These are phyloP conservation scores for Cucurbita pepo DNA, from an alignment of 306 rosid genomes.

Conservation along the genomic window DNA sequence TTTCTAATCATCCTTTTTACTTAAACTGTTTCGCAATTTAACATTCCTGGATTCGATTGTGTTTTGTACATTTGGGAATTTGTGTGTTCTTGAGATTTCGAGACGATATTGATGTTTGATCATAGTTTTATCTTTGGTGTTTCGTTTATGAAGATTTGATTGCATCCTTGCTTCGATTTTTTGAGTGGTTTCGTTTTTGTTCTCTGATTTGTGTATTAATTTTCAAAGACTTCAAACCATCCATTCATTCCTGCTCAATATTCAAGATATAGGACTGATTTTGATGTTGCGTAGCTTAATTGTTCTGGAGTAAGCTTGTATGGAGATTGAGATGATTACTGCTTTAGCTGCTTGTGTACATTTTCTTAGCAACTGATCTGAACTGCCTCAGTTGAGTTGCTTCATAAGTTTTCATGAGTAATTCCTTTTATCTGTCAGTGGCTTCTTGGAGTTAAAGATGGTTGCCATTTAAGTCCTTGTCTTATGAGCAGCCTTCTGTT, in stretches of 20 bases:
- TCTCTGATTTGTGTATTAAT: not conserved
- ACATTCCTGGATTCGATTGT: not conserved
- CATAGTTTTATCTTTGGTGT: not conserved
- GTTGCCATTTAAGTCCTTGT: not conserved
- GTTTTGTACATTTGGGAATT: not conserved
- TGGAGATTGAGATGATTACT: not conserved
- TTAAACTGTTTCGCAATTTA: not conserved
- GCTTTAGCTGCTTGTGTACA: not conserved
- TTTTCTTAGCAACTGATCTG: not conserved
- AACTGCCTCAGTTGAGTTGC: not conserved
- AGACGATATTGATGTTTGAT: not conserved
- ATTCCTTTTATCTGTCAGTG: not conserved
- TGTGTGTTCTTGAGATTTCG: not conserved
- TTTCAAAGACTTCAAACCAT: not conserved
- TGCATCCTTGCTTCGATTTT: not conserved
- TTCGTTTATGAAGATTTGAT: not conserved
- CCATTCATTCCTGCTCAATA: not conserved
- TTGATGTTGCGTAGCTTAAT: conserved; percentile 1
- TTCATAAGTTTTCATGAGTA: not conserved
- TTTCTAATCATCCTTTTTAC: not conserved
- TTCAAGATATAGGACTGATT: not conserved
- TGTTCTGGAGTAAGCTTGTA: not conserved
- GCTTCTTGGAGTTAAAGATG: not conserved
- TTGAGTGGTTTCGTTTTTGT: not conserved
- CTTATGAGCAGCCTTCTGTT: not conserved